Evolutionary conservation across 108 stramenopile species (phyloP).

Genomic region (Pseudonitzschia multistriata): DNA sequence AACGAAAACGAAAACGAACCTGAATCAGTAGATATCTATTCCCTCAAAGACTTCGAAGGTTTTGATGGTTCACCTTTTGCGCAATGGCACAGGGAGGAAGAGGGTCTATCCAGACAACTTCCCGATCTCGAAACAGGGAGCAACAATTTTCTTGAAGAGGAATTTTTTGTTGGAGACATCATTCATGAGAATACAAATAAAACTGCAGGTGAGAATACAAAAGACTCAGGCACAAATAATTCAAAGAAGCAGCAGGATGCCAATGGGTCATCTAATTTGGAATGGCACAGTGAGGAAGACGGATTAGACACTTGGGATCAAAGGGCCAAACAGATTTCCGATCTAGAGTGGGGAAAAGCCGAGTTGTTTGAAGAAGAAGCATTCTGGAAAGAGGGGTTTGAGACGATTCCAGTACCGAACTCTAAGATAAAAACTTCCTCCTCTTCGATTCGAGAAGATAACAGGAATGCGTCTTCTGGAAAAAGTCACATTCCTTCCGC

Average conservation of each 20-base stretch:
- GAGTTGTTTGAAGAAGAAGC: neutral
- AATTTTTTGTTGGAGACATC: neutral
- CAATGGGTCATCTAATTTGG: neutral
- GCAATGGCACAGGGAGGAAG: neutral
- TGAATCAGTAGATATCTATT: neutral
- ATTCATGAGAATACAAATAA: neutral
- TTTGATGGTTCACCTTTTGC: neutral
- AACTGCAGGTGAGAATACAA: too few species aligned
- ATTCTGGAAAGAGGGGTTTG: constrained; percentile 1
- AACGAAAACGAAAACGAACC: neutral
- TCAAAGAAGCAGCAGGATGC: neutral
- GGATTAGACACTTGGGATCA: neutral
- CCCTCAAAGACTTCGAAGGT: neutral
- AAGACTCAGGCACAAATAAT: neutral
- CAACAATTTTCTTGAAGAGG: neutral
- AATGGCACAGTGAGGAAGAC: neutral
- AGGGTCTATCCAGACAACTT: neutral
- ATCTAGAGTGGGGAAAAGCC: neutral
- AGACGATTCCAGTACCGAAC: neutral
- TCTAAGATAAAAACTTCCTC: neutral
- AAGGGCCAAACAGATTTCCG: neutral
- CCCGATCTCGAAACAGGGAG: neutral
- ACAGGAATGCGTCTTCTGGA: neutral
- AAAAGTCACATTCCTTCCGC: neutral
- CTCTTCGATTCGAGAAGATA: neutral